phyloP scores from a whole-genome alignment of 352 stramenopile species.

The Phytophthora sp. region DNA sequence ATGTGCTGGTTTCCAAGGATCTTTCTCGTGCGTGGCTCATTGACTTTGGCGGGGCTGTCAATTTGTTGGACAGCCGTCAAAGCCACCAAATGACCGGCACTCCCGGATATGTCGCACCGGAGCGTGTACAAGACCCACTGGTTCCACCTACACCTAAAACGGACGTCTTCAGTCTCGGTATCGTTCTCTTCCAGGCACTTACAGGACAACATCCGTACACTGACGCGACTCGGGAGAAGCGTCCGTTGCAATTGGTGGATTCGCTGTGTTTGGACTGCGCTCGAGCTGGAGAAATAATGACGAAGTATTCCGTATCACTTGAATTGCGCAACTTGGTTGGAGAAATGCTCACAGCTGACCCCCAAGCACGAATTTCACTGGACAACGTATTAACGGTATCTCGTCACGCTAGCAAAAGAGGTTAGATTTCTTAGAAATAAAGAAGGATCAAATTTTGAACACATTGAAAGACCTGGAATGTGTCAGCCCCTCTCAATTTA shows the following conservation, averaged over 20 bases:
- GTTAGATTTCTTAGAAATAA: background rate
- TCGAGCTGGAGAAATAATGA: constrained; percentile 41
- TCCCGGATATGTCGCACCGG: constrained; percentile 67
- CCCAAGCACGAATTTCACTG: constrained; percentile 44
- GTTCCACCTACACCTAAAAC: constrained; percentile 42
- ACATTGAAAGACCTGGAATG: no score
- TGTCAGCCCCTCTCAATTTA: no score
- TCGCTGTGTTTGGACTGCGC: constrained; percentile 52
- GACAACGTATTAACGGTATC: constrained; percentile 8
- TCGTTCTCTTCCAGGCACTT: constrained; percentile 69
- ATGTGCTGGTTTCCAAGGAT: constrained; percentile 77
- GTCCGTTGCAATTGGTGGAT: constrained; percentile 48
- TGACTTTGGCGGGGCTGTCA: constrained; percentile 67
- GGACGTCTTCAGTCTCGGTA: constrained; percentile 68
- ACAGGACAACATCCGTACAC: constrained; percentile 62
- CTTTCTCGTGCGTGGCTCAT: constrained; percentile 49
- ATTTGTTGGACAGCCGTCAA: constrained; percentile 22
- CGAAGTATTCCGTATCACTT: constrained; percentile 32
- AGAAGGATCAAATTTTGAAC: no score
- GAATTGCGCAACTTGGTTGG: constrained; percentile 44
- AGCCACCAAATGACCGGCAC: constrained; percentile 55
- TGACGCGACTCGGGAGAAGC: constrained; percentile 27
- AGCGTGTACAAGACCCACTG: constrained; percentile 49
- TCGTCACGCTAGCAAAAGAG: background rate
- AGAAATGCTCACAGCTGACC: constrained; percentile 47